Conservation (phyloP, 371 early-diverging fungal genomes). For the Rhizopus microsporus region DNA sequence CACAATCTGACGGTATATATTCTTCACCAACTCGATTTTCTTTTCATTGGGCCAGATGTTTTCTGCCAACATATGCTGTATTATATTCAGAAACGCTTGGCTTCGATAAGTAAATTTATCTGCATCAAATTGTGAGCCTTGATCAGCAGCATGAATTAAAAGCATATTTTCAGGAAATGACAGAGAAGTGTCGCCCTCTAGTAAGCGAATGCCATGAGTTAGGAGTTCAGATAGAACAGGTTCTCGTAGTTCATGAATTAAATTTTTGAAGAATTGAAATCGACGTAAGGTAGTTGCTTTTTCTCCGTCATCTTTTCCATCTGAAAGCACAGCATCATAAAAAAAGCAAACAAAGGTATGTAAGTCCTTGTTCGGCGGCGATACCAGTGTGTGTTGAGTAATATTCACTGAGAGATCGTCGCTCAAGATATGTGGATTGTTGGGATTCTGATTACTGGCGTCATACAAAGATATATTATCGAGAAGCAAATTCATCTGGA, state of each 20-base stretch:
- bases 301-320: conserved; percentile 40
- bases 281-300: conserved; percentile 35
- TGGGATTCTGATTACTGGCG: conserved; percentile 25
- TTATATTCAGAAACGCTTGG: conserved; percentile 54
- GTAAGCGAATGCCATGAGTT: conserved; percentile 37
- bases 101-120: conserved; percentile 43
- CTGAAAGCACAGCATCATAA: conserved; percentile 54
- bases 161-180: conserved; percentile 51
- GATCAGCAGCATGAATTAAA: conserved; percentile 29
- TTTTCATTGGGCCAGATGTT: conserved; percentile 46
- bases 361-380: conserved; percentile 34
- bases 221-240: conserved; percentile 40
- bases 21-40: conserved; percentile 55
- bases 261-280: conserved; percentile 40
- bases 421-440: conserved; percentile 32
- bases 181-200: conserved; percentile 31
- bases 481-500: conserved; percentile 57
- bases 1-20: conserved; percentile 50
- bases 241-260: conserved; percentile 45
- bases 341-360: conserved; percentile 57
- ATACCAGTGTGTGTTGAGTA: conserved; percentile 12
- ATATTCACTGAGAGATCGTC: conserved; percentile 25
- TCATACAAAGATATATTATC: conserved; percentile 55
- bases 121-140: conserved; percentile 16
- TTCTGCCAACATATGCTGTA: conserved; percentile 57